Percentiles rank a stretch among this genome's conserved stretches.
These are phyloP conservation scores for Hanseniaspora hatyaiensis DNA, from an alignment of 805 yeast species.

Conservation along the genomic window DNA sequence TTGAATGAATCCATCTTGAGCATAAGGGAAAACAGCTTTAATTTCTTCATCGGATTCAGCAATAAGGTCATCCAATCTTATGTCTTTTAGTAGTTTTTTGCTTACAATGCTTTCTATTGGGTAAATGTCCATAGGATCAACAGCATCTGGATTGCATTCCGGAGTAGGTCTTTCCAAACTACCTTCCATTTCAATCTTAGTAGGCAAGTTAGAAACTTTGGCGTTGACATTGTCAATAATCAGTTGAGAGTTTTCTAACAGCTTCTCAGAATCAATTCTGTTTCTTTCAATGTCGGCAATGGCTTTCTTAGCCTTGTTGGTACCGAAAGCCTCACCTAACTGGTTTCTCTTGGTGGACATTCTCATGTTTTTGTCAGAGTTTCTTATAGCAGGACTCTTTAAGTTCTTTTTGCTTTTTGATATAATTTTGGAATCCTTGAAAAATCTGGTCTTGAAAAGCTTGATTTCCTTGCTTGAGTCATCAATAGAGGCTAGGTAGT, in stretches of 20 bases:
- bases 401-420: conserved; percentile 48
- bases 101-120: conserved; percentile 64
- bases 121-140: conserved; percentile 70
- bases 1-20: conserved; percentile 44
- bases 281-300: conserved; percentile 70
- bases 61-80: conserved; percentile 53
- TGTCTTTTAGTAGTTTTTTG: conserved; percentile 45
- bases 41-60: conserved; percentile 45
- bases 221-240: conserved; percentile 69
- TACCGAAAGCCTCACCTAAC: conserved; percentile 93
- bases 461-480: conserved; percentile 52
- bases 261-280: conserved; percentile 71
- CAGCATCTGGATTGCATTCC: conserved; percentile 61
- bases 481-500: conserved; percentile 70
- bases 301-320: conserved; percentile 89
- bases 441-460: conserved; percentile 46
- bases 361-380: conserved; percentile 36
- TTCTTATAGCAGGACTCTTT: conserved; percentile 55
- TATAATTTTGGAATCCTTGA: conserved; percentile 50
- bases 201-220: conserved; percentile 62
- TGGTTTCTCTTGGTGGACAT: conserved; percentile 57
- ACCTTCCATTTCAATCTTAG: conserved; percentile 49
- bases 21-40: conserved; percentile 50
- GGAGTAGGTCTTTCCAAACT: conserved; percentile 77
- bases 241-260: conserved; percentile 62